These are phyloP conservation scores for Bryopsis sp. DNA, from an alignment of 139 green algal species.

Conservation along the genomic window DNA sequence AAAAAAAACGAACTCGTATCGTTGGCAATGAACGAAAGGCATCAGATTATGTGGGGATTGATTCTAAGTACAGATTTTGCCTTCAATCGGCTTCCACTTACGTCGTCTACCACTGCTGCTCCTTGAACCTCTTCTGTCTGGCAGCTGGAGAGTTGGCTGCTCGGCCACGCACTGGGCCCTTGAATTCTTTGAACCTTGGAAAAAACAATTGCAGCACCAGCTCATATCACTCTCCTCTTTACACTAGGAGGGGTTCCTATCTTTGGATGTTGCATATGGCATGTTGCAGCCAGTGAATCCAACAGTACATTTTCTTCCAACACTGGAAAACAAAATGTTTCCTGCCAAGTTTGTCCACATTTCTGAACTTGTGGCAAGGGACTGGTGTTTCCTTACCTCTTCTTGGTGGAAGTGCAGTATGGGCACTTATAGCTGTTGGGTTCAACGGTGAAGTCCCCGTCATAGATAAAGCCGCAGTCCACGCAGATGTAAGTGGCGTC, in stretches of 20 bases:
- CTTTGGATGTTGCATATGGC: no score
- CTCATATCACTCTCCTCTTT: not conserved
- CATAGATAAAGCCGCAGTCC: conserved; percentile 8
- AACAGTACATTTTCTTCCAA: no score
- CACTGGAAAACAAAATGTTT: no score
- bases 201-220: not conserved
- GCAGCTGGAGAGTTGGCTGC: not conserved
- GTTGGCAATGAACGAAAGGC: no score
- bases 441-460: not conserved
- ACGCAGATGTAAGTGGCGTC: conserved; percentile 3
- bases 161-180: not conserved
- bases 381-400: not conserved
- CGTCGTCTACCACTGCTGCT: not conserved
- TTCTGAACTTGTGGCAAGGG: no score
- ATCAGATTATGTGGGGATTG: no score
- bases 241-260: no score
- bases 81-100: no score
- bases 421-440: conserved; percentile 3
- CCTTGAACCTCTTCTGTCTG: conserved; percentile 1
- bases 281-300: no score
- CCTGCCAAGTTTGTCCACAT: no score
- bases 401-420: not conserved
- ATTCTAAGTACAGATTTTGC: no score
- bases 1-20: no score
- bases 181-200: not conserved